Percentiles rank a stretch among this genome's conserved stretches.
phyloP scores from a whole-genome alignment of 2,329 filamentous ascomycete species.

The Trichoderma sp. region DNA sequence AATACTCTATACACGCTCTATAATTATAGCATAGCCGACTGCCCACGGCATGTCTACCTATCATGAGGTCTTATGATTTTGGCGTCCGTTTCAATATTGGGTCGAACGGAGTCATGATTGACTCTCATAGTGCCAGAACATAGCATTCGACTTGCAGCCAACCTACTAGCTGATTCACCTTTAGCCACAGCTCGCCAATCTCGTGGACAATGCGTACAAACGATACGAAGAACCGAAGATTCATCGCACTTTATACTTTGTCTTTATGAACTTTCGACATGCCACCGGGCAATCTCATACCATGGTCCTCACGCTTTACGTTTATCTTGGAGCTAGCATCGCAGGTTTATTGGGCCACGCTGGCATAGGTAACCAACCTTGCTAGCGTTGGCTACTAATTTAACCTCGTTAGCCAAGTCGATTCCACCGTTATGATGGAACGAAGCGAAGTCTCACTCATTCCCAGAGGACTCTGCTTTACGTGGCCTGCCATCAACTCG shows the following conservation, averaged over 20 bases:
- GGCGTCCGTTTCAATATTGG: not conserved
- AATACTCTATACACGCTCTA: not conserved
- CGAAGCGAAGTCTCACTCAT: constrained; percentile 49
- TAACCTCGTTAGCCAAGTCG: constrained; percentile 39
- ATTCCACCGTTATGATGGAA: constrained; percentile 51
- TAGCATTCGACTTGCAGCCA: no score
- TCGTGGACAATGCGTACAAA: no score
- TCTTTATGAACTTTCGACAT: constrained; percentile 49
- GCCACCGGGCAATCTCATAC: constrained; percentile 37
- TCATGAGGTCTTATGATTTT: not conserved
- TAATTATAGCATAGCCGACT: not conserved
- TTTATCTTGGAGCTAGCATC: no score
- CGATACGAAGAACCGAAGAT: constrained; percentile 59
- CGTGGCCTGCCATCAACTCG: constrained; percentile 47
- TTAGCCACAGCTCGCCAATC: no score
- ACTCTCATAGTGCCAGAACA: no score
- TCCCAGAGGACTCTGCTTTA: constrained; percentile 70
- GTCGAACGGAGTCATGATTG: no score
- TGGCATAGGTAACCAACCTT: constrained; percentile 48
- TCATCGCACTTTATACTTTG: constrained; percentile 59
- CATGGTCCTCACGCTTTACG: constrained; percentile 31
- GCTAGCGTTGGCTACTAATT: constrained; percentile 38
- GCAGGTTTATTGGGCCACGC: constrained; percentile 41
- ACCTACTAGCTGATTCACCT: no score
- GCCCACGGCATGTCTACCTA: not conserved